A percentile compares a stretch with the other conserved stretches of the same genome.
These are phyloP conservation scores for Candolleomyces efflorescens DNA, from an alignment of 768 basidiomycete species.

Conservation along the genomic window DNA sequence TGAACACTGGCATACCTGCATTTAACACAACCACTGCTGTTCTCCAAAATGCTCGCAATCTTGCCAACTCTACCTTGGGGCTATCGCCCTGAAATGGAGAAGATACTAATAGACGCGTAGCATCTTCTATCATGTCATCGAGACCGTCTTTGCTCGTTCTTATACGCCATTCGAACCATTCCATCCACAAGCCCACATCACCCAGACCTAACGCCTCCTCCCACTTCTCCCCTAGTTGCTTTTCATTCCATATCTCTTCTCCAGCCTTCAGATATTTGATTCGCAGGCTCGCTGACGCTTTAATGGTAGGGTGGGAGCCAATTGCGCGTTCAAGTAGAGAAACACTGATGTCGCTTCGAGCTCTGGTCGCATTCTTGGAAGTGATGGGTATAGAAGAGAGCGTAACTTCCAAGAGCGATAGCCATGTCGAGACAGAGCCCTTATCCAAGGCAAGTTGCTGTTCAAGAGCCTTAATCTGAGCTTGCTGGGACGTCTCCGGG, in stretches of 20 bases:
- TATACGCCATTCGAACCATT: constrained; percentile 78
- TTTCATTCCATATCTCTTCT: constrained; percentile 64
- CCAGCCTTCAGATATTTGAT: constrained; percentile 67
- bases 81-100: constrained; percentile 27
- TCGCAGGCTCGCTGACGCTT: constrained; percentile 45
- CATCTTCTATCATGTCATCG: constrained; percentile 50
- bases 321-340: constrained; percentile 67
- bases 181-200: constrained; percentile 63
- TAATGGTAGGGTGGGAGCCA: constrained; percentile 47
- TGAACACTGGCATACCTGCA: constrained; percentile 47
- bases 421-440: constrained; percentile 54
- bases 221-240: constrained; percentile 62
- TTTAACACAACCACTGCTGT: constrained; percentile 54
- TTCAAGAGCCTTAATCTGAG: constrained; percentile 56
- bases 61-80: constrained; percentile 46
- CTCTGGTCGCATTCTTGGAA: constrained; percentile 65
- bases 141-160: constrained; percentile 43
- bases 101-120: constrained; percentile 36
- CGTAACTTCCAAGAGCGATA: constrained; percentile 57
- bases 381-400: constrained; percentile 55
- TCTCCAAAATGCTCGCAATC: constrained; percentile 69
- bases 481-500: constrained; percentile 51
- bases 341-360: constrained; percentile 66
- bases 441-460: constrained; percentile 47
- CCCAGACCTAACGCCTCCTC: constrained; percentile 54